Percentiles rank a stretch among this genome's conserved stretches.
These are phyloP conservation scores for Terana coerulea DNA, from an alignment of 768 basidiomycete species.

Conservation along the genomic window DNA sequence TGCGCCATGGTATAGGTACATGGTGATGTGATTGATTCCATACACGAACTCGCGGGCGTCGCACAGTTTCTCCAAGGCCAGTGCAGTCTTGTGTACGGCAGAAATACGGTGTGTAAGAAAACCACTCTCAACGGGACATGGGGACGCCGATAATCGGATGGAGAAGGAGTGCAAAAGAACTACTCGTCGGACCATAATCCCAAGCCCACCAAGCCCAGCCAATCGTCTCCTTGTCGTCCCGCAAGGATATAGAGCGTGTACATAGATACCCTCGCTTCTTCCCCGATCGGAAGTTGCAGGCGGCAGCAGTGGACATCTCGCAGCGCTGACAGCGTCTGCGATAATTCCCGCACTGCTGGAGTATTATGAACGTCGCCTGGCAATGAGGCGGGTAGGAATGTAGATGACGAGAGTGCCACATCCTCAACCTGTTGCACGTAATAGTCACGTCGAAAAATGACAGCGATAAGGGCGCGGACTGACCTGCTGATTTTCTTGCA, in stretches of 20 bases:
- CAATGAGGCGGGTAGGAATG: conserved; percentile 18
- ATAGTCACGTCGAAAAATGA: no score
- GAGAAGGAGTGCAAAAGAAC: background rate
- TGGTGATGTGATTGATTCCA: conserved; percentile 1
- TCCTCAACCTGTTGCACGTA: conserved; percentile 19
- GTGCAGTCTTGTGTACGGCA: no score
- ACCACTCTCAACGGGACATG: no score
- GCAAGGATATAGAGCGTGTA: conserved; percentile 36
- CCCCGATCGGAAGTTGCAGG: conserved; percentile 11
- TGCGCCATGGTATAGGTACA: conserved; percentile 6
- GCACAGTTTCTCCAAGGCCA: no score
- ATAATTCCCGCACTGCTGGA: background rate
- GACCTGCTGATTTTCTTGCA: conserved; percentile 7
- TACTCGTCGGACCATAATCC: conserved; percentile 33
- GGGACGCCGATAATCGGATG: no score
- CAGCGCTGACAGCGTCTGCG: conserved; percentile 8
- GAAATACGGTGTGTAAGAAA: no score
- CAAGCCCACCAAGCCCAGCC: conserved; percentile 35
- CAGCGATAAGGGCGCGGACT: conserved; percentile 3
- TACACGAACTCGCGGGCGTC: background rate
- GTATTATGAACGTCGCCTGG: background rate
- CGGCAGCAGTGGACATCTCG: conserved; percentile 14
- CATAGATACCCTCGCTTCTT: conserved; percentile 16
- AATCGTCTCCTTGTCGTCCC: conserved; percentile 28
- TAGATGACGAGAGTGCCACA: conserved; percentile 10